Evolutionary conservation across 306 rosid genomes (phyloP).

Genomic region (Vicia villosa): DNA sequence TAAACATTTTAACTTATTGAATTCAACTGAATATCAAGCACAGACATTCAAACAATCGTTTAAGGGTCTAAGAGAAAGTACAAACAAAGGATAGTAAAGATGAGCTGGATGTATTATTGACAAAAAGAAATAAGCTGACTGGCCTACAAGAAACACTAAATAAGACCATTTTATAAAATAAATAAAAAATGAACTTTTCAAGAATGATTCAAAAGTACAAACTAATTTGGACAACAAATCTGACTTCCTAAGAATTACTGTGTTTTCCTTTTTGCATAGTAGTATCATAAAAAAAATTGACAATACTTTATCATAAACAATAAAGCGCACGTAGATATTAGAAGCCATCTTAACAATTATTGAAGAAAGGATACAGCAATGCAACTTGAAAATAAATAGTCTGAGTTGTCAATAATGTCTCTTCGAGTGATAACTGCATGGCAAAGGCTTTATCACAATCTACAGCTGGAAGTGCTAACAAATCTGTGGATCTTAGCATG

Average conservation of each 20-base stretch:
- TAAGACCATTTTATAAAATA: neutral
- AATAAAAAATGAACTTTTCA: constrained; percentile 1
- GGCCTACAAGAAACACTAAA: neutral
- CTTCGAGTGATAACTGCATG: constrained; percentile 92
- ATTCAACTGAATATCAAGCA: constrained; percentile 31
- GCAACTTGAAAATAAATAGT: constrained; percentile 98
- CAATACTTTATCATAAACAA: constrained; percentile 23
- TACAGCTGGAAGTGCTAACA: constrained; percentile 97
- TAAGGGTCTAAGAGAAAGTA: constrained; percentile 22
- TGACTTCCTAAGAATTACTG: neutral
- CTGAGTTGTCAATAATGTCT: constrained; percentile 84
- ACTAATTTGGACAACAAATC: constrained; percentile 6
- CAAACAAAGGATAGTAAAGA: constrained; percentile 31
- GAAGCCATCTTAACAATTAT: constrained; percentile 28
- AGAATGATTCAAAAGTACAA: constrained; percentile 19
- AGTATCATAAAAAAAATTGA: constrained; percentile 11
- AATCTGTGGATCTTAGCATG: constrained; percentile 96
- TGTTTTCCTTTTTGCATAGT: constrained; percentile 4
- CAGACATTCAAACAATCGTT: neutral
- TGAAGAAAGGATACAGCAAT: constrained; percentile 84
- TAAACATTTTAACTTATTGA: constrained; percentile 29
- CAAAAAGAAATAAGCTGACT: neutral
- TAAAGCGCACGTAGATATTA: neutral
- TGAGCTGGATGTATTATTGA: neutral
- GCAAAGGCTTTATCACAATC: constrained; percentile 99